phyloP scores from a whole-genome alignment of 2,329 filamentous ascomycete species.

The Fusarium mexicanum region DNA sequence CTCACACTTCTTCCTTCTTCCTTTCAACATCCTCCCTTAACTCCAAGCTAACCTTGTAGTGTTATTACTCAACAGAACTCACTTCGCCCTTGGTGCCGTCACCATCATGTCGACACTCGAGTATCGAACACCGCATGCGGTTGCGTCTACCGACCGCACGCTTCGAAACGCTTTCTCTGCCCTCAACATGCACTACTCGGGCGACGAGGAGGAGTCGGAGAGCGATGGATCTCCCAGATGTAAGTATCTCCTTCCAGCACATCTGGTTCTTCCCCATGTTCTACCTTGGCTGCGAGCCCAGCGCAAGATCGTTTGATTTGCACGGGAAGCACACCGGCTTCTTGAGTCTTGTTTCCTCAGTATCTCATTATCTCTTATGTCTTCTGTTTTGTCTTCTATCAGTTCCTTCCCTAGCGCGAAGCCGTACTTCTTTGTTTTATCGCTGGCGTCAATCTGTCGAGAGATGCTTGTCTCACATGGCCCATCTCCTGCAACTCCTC shows the following conservation, averaged over 20 bases:
- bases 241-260: background rate
- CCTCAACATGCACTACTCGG: background rate
- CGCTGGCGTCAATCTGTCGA: background rate
- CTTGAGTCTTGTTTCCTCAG: background rate
- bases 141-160: background rate
- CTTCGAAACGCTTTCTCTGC: constrained; percentile 21
- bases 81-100: background rate
- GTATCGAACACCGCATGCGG: constrained; percentile 6
- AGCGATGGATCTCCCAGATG: background rate
- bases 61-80: background rate
- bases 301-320: background rate
- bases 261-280: background rate
- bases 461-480: background rate
- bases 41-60: background rate
- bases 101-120: constrained; percentile 16
- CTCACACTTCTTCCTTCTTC: background rate
- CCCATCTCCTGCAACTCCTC: background rate
- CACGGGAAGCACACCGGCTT: background rate
- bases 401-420: background rate
- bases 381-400: background rate
- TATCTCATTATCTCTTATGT: background rate
- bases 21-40: background rate
- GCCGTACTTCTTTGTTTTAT: background rate
- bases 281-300: background rate
- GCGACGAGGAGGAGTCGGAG: background rate